A percentile compares a stretch with the other conserved stretches of the same genome.
phyloP scores from a whole-genome alignment of 2,329 filamentous ascomycete species.

The Monilinia fructicola region DNA sequence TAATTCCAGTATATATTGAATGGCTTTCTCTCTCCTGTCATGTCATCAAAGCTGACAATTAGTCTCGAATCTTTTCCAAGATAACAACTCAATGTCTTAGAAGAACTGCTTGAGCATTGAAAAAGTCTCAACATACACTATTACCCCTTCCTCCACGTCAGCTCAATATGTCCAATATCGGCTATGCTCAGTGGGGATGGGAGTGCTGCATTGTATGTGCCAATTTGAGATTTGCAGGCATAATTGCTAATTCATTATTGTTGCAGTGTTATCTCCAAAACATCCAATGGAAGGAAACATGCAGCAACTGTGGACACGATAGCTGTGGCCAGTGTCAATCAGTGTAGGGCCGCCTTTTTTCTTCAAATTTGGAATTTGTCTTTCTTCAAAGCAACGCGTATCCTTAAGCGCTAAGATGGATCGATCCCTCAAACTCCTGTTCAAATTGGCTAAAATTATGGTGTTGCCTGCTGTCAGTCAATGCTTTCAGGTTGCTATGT shows the following conservation, averaged over 20 bases:
- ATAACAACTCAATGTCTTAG: not conserved
- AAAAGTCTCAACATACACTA: not conserved
- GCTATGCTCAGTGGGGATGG: conserved; percentile 21
- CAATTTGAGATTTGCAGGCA: not conserved
- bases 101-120: not conserved
- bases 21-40: not conserved
- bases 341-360: conserved; percentile 16
- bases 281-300: conserved; percentile 16
- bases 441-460: not conserved
- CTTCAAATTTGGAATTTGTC: not conserved
- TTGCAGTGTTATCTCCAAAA: conserved; percentile 19
- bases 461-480: not conserved
- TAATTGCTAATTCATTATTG: not conserved
- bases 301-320: conserved; percentile 20
- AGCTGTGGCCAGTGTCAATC: conserved; percentile 18
- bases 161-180: conserved; percentile 1
- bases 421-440: not conserved
- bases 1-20: not conserved
- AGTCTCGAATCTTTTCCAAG: not conserved
- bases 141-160: no score
- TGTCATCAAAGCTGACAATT: not conserved
- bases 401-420: not conserved
- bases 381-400: not conserved
- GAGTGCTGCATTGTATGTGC: conserved; percentile 21
- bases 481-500: not conserved